phyloP scores from a whole-genome alignment of 2,329 filamentous ascomycete genomes.

The Capronia coronata region DNA sequence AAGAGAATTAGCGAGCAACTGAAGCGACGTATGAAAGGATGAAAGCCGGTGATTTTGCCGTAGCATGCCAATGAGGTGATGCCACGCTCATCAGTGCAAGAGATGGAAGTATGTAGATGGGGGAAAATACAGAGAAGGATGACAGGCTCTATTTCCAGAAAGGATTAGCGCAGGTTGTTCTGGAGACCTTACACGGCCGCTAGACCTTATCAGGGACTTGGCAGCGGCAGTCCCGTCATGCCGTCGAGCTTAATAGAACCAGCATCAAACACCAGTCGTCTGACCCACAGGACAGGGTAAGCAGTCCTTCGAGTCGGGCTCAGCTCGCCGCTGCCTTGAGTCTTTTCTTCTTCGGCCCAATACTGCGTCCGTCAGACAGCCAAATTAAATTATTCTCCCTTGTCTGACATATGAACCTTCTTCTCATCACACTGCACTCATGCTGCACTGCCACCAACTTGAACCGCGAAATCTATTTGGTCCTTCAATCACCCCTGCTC shows the following conservation, averaged over 20 bases:
- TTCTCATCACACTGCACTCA: no score
- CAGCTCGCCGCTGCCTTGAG: no score
- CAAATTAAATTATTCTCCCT: not conserved
- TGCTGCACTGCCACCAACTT: no score
- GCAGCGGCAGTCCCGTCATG: not conserved
- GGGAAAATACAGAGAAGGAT: no score
- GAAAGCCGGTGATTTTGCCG: not conserved
- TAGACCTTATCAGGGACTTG: not conserved
- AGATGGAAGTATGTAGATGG: no score
- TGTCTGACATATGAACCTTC: not conserved
- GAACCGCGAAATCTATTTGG: no score
- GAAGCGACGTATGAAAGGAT: conserved; percentile 13
- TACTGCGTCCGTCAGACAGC: not conserved
- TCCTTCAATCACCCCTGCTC: no score
- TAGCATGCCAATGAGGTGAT: conserved; percentile 18
- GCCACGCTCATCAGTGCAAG: conserved; percentile 8
- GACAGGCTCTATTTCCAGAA: not conserved
- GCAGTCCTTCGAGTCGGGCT: no score
- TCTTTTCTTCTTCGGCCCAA: not conserved
- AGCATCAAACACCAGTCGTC: not conserved
- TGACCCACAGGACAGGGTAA: no score
- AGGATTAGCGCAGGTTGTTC: conserved; percentile 2
- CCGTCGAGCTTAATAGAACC: not conserved
- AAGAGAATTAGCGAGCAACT: not conserved
- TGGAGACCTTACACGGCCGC: not conserved